Conservation (phyloP, 2,329 filamentous ascomycete species). For the Bipolaris bicolor region DNA sequence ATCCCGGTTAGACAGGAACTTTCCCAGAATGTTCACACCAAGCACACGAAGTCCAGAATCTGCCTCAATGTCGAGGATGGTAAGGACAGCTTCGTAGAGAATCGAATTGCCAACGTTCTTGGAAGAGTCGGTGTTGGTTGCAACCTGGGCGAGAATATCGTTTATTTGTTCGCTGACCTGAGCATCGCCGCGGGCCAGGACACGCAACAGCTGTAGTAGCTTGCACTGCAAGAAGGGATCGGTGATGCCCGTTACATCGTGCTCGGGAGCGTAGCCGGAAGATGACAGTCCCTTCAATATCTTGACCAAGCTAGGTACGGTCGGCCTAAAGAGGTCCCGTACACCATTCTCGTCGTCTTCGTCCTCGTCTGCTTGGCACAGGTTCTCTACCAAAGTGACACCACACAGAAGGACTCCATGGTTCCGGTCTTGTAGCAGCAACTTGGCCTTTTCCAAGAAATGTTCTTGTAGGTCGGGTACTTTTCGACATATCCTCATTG, state of each 20-base stretch:
- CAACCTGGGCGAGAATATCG: slow-evolving; percentile 95
- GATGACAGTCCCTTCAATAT: slow-evolving; percentile 91
- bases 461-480: slow-evolving; percentile 97
- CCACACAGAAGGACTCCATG: slow-evolving; percentile 95
- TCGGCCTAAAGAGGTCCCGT: slow-evolving; percentile 86
- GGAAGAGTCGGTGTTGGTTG: slow-evolving; percentile 95
- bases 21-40: slow-evolving; percentile 97
- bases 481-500: slow-evolving; percentile 98
- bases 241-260: slow-evolving; percentile 97
- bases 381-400: slow-evolving; percentile 84
- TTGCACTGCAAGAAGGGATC: slow-evolving; percentile 98
- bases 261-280: slow-evolving; percentile 95
- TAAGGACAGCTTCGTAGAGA: slow-evolving; percentile 94
- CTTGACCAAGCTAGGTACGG: slow-evolving; percentile 84
- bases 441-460: slow-evolving; percentile 91
- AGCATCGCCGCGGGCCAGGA: slow-evolving; percentile 83
- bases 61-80: slow-evolving; percentile 96
- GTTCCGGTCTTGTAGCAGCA: slow-evolving; percentile 88
- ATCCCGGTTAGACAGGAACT: slow-evolving; percentile 97
- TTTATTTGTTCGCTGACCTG: slow-evolving; percentile 97
- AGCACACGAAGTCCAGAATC: slow-evolving; percentile 93
- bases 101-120: slow-evolving; percentile 99
- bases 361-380: slow-evolving; percentile 93
- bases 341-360: slow-evolving; percentile 90
- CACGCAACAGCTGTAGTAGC: slow-evolving; percentile 83